Conservation (phyloP, 495 filamentous ascomycete species). For the Talaromyces wortmannii region DNA sequence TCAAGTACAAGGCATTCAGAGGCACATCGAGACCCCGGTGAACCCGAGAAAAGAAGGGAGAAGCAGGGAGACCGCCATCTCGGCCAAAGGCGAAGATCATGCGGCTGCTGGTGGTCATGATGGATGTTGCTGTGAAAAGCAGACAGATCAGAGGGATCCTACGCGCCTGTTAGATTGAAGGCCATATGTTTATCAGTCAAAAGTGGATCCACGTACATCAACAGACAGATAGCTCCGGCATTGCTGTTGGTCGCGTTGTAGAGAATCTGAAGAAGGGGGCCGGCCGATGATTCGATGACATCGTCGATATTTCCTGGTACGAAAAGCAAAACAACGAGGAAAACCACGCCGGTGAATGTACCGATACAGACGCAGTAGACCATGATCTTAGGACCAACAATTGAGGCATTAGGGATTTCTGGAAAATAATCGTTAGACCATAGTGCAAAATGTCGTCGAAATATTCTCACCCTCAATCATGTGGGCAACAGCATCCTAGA, state of each 20-base stretch:
- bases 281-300: constrained; percentile 54
- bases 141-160: constrained; percentile 66
- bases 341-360: constrained; percentile 59
- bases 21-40: constrained; percentile 60
- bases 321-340: constrained; percentile 59
- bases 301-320: constrained; percentile 51
- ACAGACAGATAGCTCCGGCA: constrained; percentile 59
- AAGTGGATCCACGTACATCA: constrained; percentile 40
- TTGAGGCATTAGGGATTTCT: constrained; percentile 65
- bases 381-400: constrained; percentile 67
- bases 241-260: constrained; percentile 60
- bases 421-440: constrained; percentile 18
- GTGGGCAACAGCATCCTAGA: constrained; percentile 46
- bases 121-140: constrained; percentile 61
- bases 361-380: constrained; percentile 64
- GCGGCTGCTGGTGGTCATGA: constrained; percentile 71
- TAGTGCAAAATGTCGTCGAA: constrained; percentile 8
- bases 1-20: constrained; percentile 62
- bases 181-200: background rate
- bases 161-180: background rate
- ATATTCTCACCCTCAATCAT: constrained; percentile 35
- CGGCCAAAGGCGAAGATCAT: constrained; percentile 75
- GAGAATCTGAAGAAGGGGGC: constrained; percentile 65
- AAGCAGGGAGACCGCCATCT: constrained; percentile 66
- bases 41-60: constrained; percentile 54